Conservation (phyloP, 1,284 basidiomycete genomes). For the Ustilago loliicola region DNA sequence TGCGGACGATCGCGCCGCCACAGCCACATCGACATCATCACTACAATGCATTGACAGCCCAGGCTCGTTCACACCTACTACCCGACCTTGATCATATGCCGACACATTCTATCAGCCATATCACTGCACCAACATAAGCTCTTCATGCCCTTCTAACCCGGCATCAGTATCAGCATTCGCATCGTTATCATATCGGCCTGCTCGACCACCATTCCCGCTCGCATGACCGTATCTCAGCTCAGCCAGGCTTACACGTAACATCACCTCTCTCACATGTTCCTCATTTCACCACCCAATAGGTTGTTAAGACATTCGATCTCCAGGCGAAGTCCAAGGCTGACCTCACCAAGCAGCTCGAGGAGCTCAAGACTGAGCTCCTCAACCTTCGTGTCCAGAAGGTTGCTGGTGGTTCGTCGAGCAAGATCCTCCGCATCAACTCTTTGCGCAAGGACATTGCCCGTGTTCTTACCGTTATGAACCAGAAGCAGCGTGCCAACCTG, state of each 20-base stretch:
- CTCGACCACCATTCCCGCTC: neutral
- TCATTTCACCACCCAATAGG: conserved; percentile 35
- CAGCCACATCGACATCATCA: neutral
- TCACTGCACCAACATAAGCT: neutral
- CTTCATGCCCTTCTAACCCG: neutral
- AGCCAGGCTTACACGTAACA: conserved; percentile 6
- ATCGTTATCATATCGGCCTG: conserved; percentile 7
- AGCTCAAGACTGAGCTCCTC: conserved; percentile 96
- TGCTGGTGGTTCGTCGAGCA: conserved; percentile 93
- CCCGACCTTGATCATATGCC: neutral
- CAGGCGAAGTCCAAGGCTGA: conserved; percentile 99
- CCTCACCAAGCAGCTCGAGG: conserved; percentile 91
- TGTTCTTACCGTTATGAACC: conserved; percentile 98
- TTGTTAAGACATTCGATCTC: conserved; percentile 96
- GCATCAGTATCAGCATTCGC: conserved; percentile 2
- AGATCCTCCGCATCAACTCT: conserved; percentile 85
- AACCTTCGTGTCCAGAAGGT: conserved; percentile 95
- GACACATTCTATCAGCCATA: neutral
- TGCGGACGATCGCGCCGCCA: neutral
- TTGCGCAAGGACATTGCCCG: conserved; percentile 99
- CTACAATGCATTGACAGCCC: neutral
- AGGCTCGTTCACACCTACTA: neutral
- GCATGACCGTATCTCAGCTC: neutral
- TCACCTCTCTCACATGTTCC: neutral
- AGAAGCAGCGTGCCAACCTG: conserved; percentile 95